Base-by-base conservation (phyloP, 2,329 filamentous ascomycete genomes). In the Diaporthe capsici region DNA sequence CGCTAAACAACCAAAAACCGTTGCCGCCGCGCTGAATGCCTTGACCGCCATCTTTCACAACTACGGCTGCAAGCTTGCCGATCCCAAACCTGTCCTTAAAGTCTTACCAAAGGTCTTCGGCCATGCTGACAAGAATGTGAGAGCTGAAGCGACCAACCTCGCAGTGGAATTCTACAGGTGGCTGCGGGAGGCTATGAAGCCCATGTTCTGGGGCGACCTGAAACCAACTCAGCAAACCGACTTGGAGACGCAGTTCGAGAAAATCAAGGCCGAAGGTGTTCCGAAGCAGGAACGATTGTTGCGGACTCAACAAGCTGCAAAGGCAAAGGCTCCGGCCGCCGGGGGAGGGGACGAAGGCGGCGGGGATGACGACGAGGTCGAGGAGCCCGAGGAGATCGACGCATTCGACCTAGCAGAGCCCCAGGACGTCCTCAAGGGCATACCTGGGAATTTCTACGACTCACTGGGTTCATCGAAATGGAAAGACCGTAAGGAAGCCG, bases 131-230 rank as follows among this genome's bases (percentile, higher is more conserved):
- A 99, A 99, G 86, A 98, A 98, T 83, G 95, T 99, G 22, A 93
- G 97, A 84, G 95, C 96, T 4, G 97, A 98, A 83, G 95, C 96
- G 39, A 97, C 97, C 63, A 95, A 94, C 80, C 88, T 99, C 75
- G 94, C 96, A 0, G 95, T 98, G 65, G 97, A 99, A 82, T 91
- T 99, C 75, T 99, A 99, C 85, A 90, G 97, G 84, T 99, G 97
- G 97, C 88, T 99, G 47, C 94, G 96, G 79, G 97, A 99, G 78
- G 96, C 96, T 15, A 98, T 99, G 92, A 99, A 99, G 83, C 95
- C 96, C 51, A 93, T 98, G 85, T 98, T 99, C 83, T 99, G 97
- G 96, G 92, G 90, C 60, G 97, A 99, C 76, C 85, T 99, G 77
- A 99, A 99, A 83, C 94, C 96, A 0, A 96, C 98, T 0, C 97